phyloP scores from a whole-genome alignment of 2,329 filamentous ascomycete genomes.

The Fusarium neocosmosporiellum region DNA sequence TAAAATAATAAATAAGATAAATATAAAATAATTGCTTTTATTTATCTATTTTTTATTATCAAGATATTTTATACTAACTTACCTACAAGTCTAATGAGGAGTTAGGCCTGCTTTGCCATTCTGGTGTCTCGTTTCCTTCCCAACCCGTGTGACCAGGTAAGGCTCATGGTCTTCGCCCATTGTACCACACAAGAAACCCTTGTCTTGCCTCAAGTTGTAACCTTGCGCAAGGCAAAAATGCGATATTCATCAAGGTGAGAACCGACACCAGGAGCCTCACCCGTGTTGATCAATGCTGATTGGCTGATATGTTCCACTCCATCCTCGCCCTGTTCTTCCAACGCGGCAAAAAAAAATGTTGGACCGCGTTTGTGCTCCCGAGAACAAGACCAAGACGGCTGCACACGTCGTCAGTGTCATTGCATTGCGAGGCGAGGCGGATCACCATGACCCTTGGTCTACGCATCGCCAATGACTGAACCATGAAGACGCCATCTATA shows the following conservation, averaged over 20 bases:
- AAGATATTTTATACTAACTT: too few relatives aligned
- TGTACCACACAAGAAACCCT: not conserved
- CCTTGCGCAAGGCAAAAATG: not conserved
- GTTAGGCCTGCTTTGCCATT: not conserved
- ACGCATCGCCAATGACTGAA: slow-evolving; percentile 1
- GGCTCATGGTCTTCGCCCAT: not conserved
- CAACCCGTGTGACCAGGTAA: not conserved
- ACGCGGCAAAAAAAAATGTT: not conserved
- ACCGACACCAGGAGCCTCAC: not conserved
- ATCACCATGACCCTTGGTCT: slow-evolving; percentile 6
- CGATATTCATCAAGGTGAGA: not conserved
- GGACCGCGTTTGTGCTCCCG: not conserved
- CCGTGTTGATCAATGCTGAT: not conserved
- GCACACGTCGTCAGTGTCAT: not conserved
- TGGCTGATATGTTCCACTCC: not conserved
- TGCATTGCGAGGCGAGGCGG: not conserved
- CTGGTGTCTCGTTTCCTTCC: not conserved
- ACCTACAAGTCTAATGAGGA: not conserved
- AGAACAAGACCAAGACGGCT: not conserved
- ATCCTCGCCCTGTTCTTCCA: not conserved
- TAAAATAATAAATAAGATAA: too few relatives aligned
- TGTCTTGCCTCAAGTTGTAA: not conserved
- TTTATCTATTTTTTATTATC: too few relatives aligned
- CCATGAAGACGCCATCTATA: slow-evolving; percentile 12
- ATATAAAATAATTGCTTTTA: too few relatives aligned